Evolutionary conservation across 1,284 basidiomycete genomes (phyloP), one percentile per base, ranked within the genome.

Genomic region (Cutaneotrichosporon sp.): DNA sequence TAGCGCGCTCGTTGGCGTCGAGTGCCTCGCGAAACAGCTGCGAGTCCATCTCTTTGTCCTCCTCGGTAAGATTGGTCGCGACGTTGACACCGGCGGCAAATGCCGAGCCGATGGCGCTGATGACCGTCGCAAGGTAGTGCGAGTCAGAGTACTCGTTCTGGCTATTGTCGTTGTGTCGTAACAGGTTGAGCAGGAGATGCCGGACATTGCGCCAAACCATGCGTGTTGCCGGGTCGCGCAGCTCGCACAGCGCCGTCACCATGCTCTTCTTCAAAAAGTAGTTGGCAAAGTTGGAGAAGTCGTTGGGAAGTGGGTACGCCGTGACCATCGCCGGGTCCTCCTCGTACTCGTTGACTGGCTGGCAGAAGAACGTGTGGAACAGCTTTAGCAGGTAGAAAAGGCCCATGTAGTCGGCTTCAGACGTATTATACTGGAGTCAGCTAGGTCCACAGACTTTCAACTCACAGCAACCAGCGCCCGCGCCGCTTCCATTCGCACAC

Each of bases 341-440:
- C 52, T 83, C 84, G 14, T 14, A 18, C 54, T 86, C 83, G 66
- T 87, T 84, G 1, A 88, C 86, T 14, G 90, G 87, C 67, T 93
- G 90, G 70, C 93, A 97, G 72, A 88, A 92, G 42, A 87, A 83
- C n/a, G 89, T 80, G 40, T 79, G 76, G 76, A 96, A 97, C 26
- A 98, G 81, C 77, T 97, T 97, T 78, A 97, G 87, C 23, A 98
- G 81, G 68, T 96, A 90, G 76, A 97, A 98, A 14, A 97, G 80
- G 4, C 96, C 96, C 50, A 98, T 78, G 69, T 68, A 66, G 43
- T 73, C 65, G 40, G 62, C 62, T 33, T 73, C 69, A 2, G 65
- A 41, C 3, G 60, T 54, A 48, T 68, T 69, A 53, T 62, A 72
- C 70, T 72, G 60, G 14, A 39, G 56, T 40, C 23, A 46, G 42